These are phyloP conservation scores for Parsonsia alboflavescens DNA, from an alignment of 257 asterid genomes.

Conservation along the genomic window DNA sequence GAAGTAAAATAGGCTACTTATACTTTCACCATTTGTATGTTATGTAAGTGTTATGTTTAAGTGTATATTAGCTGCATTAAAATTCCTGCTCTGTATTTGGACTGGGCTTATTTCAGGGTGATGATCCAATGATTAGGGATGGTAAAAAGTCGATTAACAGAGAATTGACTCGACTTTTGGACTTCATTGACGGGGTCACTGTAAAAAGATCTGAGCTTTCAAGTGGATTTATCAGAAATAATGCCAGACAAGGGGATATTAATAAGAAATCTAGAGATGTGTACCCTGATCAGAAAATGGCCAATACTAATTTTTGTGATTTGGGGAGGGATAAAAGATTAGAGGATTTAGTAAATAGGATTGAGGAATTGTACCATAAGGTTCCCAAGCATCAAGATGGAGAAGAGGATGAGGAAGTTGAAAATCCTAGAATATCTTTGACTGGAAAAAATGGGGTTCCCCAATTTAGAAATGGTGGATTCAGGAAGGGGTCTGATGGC, in stretches of 20 bases:
- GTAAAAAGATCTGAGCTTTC: slow-evolving; percentile 32
- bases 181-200: slow-evolving; percentile 39
- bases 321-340: slow-evolving; percentile 29
- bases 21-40: background rate
- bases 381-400: slow-evolving; percentile 33
- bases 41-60: background rate
- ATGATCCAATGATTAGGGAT: slow-evolving; percentile 78
- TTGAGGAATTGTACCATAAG: slow-evolving; percentile 32
- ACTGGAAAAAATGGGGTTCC: slow-evolving; percentile 22
- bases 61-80: background rate
- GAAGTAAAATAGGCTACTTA: background rate
- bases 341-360: slow-evolving; percentile 41
- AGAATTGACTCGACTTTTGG: slow-evolving; percentile 53
- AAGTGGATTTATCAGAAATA: slow-evolving; percentile 26
- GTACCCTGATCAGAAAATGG: slow-evolving; percentile 16
- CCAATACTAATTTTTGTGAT: slow-evolving; percentile 17
- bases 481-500: slow-evolving; percentile 25
- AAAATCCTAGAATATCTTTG: slow-evolving; percentile 19
- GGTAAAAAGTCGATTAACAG: slow-evolving; percentile 52
- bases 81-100: background rate
- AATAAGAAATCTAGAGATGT: slow-evolving; percentile 30
- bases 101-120: slow-evolving; percentile 45
- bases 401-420: slow-evolving; percentile 32
- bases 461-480: slow-evolving; percentile 19
- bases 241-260: slow-evolving; percentile 25